Evolutionary conservation across 2,329 filamentous ascomycete genomes (phyloP).

Genomic region (Arthroderma uncinatum): DNA sequence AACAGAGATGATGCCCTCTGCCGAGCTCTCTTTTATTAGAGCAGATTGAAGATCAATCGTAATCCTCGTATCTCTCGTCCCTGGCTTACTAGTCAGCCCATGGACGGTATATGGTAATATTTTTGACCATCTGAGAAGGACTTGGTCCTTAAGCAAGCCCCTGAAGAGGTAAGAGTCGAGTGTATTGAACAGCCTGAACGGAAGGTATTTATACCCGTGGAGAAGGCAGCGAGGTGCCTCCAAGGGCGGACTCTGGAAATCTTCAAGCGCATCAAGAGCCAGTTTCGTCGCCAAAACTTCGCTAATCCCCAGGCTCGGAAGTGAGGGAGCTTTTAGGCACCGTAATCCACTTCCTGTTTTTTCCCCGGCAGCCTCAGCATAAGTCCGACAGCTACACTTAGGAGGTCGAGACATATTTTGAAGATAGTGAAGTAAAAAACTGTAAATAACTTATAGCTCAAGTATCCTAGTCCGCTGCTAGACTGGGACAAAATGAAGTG

Average conservation of each 20-base stretch:
- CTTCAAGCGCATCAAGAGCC: conserved; percentile 12
- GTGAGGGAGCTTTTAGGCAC: neutral
- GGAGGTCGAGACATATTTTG: neutral
- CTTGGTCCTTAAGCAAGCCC: conserved; percentile 14
- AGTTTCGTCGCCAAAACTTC: conserved; percentile 15
- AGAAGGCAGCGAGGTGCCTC: conserved; percentile 3
- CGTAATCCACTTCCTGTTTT: conserved; percentile 5
- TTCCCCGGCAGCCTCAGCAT: neutral
- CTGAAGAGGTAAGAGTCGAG: conserved; percentile 15
- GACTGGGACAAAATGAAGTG: too few species aligned
- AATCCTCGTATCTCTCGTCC: conserved; percentile 9
- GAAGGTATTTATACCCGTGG: conserved; percentile 2
- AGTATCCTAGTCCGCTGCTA: too few species aligned
- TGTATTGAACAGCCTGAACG: conserved; percentile 12
- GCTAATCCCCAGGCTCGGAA: conserved; percentile 9
- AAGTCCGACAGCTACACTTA: neutral
- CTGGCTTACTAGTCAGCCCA: conserved; percentile 9
- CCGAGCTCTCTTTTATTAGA: neutral
- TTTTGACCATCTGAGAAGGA: conserved; percentile 9
- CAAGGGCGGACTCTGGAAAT: neutral
- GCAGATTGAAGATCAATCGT: conserved; percentile 8
- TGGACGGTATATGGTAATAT: neutral
- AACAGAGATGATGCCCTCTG: conserved; percentile 2
- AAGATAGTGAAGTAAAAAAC: neutral
- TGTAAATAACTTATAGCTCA: neutral